phyloP scores from a whole-genome alignment of 2,329 filamentous ascomycete genomes.

The Beauveria pseudobassiana region DNA sequence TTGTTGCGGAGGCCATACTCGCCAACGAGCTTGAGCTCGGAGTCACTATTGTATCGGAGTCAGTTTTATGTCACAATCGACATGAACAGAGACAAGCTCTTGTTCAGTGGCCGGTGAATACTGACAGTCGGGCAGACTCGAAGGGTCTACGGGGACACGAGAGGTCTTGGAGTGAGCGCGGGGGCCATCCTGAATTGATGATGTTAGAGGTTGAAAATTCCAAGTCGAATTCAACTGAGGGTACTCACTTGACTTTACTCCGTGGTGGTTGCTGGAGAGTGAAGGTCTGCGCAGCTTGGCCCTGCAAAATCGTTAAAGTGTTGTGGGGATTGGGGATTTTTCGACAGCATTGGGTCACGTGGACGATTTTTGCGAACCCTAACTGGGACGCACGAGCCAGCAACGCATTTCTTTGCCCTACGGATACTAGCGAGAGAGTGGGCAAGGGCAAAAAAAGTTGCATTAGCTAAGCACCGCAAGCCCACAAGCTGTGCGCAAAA shows the following conservation, averaged over 20 bases:
- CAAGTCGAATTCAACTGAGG: conserved; percentile 9
- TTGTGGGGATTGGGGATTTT: conserved; percentile 26
- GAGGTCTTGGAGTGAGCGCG: conserved; percentile 96
- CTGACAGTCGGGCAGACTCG: conserved; percentile 99
- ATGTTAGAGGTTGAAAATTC: conserved; percentile 20
- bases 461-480: conserved; percentile 29
- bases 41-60: conserved; percentile 69
- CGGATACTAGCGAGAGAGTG: conserved; percentile 3
- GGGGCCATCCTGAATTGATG: conserved; percentile 29
- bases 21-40: conserved; percentile 98
- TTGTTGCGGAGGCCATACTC: conserved; percentile 99
- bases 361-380: conserved; percentile 23
- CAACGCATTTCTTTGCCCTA: conserved; percentile 26
- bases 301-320: conserved; percentile 24
- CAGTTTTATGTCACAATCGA: conserved; percentile 75
- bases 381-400: conserved; percentile 17
- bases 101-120: conserved; percentile 92
- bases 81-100: conserved; percentile 96
- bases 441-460: conserved; percentile 19
- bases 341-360: conserved; percentile 21
- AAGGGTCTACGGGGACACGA: conserved; percentile 96
- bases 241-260: conserved; percentile 34
- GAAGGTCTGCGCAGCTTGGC: conserved; percentile 10
- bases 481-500: conserved; percentile 32
- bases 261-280: conserved; percentile 26